Evolutionary conservation across 371 early-diverging fungal species (phyloP), one percentile per base, ranked within the genome.

Genomic region (Apophysomyces trapeziformis): DNA sequence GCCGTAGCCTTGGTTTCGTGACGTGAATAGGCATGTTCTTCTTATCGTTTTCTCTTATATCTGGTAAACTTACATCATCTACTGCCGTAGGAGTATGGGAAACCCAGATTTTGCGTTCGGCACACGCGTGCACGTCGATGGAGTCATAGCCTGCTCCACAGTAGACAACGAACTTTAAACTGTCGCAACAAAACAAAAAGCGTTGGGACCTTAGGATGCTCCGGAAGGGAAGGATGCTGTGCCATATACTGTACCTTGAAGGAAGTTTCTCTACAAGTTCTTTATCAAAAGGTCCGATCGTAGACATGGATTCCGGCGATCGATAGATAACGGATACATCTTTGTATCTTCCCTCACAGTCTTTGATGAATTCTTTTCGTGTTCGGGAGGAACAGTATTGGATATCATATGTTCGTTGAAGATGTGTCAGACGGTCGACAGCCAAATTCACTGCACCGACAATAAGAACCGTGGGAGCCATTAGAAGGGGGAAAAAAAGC

Each of bases 11-110:
- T 50, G 21, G 32, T 26, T 26, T 26, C 32, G 3, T 1, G 2
- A 26, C 3, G 32, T 26, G 32, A 26, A 26, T 26, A 26, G 32
- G 32, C 32, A 26, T 1, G 32, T 26, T 26, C 32, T 26, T 26
- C 32, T 26, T 26, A 26, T 26, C 2, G 0, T 26, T 26, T 26
- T 26, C 2, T 2, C 32, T 26, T 26, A 26, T 26, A 3, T 26
- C 32, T 26, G 32, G 32, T 26, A 26, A 26, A 26, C 67, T 60
- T 69, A 72, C 76, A 16, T 70, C 70, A 60, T 82, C 78, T 0
- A 82, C 83, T 44, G 78, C 80, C 2, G 60, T 38, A 16, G 83
- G 83, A 1, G 83, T 83, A 58, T 83, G 66, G 0, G 83, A 83
- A 0, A 83, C 74, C 54, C 65, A 67, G 41, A 83, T 74, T 2